Conservation (phyloP, 1,284 basidiomycete species). For the Chondrostereum purpureum region DNA sequence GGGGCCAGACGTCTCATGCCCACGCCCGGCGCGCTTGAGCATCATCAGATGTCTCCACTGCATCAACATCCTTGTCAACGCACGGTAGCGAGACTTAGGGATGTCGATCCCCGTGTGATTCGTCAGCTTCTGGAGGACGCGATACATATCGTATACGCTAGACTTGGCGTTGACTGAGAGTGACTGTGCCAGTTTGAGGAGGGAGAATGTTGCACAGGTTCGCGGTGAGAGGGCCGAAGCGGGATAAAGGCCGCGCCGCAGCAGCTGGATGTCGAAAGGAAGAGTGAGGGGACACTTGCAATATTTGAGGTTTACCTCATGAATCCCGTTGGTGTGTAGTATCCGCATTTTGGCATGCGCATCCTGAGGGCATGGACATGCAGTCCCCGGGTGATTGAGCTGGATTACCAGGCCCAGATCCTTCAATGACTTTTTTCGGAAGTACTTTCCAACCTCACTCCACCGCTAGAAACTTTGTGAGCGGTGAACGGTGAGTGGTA, state of each 20-base stretch:
- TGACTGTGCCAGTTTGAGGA: conserved; percentile 19
- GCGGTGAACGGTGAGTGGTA: background rate
- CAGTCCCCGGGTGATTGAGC: conserved; percentile 2
- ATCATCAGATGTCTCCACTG: conserved; percentile 15
- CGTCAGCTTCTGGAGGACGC: conserved; percentile 4
- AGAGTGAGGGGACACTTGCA: conserved; percentile 14
- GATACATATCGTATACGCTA: conserved; percentile 20
- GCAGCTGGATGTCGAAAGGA: conserved; percentile 17
- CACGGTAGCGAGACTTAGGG: conserved; percentile 16
- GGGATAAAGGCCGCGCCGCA: conserved; percentile 16
- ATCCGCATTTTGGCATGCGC: conserved; percentile 12
- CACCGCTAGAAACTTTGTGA: background rate
- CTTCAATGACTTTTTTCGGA: background rate
- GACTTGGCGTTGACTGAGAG: conserved; percentile 19
- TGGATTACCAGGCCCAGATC: background rate
- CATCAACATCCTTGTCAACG: conserved; percentile 11
- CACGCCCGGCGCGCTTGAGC: conserved; percentile 10
- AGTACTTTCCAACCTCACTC: conserved; percentile 2
- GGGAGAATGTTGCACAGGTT: conserved; percentile 18
- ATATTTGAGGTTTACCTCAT: conserved; percentile 16
- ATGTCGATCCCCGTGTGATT: conserved; percentile 13
- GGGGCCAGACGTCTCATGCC: conserved; percentile 10
- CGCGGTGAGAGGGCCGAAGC: conserved; percentile 16
- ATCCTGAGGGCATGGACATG: conserved; percentile 4
- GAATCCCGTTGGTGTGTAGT: conserved; percentile 14